phyloP scores from a whole-genome alignment of 2,329 filamentous ascomycete genomes.

The Fusarium vanettenii region DNA sequence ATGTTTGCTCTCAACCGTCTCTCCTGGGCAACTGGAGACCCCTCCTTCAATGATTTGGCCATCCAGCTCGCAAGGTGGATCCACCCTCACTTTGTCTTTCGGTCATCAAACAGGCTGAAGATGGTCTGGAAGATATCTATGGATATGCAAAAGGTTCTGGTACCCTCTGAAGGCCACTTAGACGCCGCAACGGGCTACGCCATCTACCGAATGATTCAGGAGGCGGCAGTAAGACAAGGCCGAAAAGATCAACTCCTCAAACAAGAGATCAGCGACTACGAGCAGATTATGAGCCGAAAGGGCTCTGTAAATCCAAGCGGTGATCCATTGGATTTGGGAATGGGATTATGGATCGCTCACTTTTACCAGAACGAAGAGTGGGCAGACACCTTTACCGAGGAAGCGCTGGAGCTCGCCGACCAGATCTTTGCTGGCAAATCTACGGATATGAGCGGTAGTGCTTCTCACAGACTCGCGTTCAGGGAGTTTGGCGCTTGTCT shows the following conservation, averaged over 20 bases:
- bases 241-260: slow-evolving; percentile 49
- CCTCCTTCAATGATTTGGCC: slow-evolving; percentile 61
- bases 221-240: slow-evolving; percentile 47
- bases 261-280: slow-evolving; percentile 65
- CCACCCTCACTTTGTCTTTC: slow-evolving; percentile 62
- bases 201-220: slow-evolving; percentile 60
- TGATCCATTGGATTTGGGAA: slow-evolving; percentile 68
- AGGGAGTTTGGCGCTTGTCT: slow-evolving; percentile 66
- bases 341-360: slow-evolving; percentile 68
- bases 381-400: slow-evolving; percentile 53
- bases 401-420: slow-evolving; percentile 44
- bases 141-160: slow-evolving; percentile 59
- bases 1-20: slow-evolving; percentile 71
- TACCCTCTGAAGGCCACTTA: slow-evolving; percentile 64
- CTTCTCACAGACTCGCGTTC: slow-evolving; percentile 58
- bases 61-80: slow-evolving; percentile 64
- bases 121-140: slow-evolving; percentile 69
- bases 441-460: slow-evolving; percentile 36
- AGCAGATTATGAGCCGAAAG: slow-evolving; percentile 58
- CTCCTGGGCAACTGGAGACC: slow-evolving; percentile 58
- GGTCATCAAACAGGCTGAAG: slow-evolving; percentile 28
- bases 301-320: slow-evolving; percentile 56
- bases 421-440: slow-evolving; percentile 34
- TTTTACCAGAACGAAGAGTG: slow-evolving; percentile 62
- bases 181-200: slow-evolving; percentile 67